Conservation (phyloP, 345 rosid species). For the Bretschneidera sinensis region DNA sequence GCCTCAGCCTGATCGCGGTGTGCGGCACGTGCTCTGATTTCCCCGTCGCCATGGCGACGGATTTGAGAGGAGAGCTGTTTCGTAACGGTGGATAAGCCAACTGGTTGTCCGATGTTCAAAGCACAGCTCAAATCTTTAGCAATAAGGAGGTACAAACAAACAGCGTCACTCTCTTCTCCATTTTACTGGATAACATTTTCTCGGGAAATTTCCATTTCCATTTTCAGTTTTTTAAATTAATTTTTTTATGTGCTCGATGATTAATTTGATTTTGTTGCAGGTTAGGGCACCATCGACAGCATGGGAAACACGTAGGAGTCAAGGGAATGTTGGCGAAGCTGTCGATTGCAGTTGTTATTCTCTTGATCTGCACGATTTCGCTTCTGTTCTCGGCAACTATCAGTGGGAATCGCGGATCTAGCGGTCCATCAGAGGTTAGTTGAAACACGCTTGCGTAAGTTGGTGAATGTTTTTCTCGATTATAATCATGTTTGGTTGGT, state of each 20-base stretch:
- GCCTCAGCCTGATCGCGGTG: no score
- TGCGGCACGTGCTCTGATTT: no score
- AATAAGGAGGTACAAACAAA: constrained; percentile 14
- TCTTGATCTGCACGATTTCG: constrained; percentile 75
- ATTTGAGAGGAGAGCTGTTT: no score
- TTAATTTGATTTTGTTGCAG: constrained; percentile 22
- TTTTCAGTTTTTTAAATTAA: background rate
- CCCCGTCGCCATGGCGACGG: no score
- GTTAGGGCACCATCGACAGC: constrained; percentile 65
- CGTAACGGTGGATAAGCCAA: no score
- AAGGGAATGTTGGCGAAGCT: constrained; percentile 61
- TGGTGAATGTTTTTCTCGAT: constrained; percentile 9
- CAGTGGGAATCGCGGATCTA: constrained; percentile 37
- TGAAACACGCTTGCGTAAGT: background rate
- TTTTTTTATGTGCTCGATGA: background rate
- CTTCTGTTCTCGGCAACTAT: constrained; percentile 50
- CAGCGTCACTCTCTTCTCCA: background rate
- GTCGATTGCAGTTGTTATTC: constrained; percentile 53
- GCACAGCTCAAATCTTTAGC: background rate
- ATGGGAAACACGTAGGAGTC: constrained; percentile 55
- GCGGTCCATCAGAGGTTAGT: constrained; percentile 50
- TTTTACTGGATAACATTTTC: background rate
- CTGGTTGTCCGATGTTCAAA: no score
- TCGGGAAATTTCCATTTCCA: constrained; percentile 3
- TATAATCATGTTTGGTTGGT: constrained; percentile 18